Evolutionary conservation across 2,329 filamentous ascomycete species (phyloP), one percentile per base, ranked within the genome.

Genomic region (Alternaria sp.): DNA sequence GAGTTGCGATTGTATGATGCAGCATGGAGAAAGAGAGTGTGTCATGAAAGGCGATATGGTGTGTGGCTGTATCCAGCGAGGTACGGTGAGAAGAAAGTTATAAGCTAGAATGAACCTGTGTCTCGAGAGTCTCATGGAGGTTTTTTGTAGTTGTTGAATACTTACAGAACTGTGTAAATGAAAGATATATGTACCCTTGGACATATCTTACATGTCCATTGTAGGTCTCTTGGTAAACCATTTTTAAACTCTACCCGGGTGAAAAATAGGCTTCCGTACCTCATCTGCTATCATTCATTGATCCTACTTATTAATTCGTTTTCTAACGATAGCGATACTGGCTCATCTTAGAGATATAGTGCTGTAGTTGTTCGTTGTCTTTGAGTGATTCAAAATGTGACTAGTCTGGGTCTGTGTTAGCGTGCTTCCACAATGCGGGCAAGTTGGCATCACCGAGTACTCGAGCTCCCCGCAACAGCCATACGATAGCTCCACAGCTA

Each of bases 361-460:
- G 40, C 40, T 43, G 40, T 16, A 20, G 12, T 32, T 32, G 38
- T n/a, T 20, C 38, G 16, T 53, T 27, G n/a, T 30, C 32, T 18
- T 38, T 9, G 8, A 40, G 25, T 12, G 25, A 18, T 10, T 28
- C 11, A 22, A 25, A 53, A 54, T 61, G 59, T 18, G 11, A n/a
- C 51, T 64, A 64, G 27, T 43, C 44, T 4, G 2, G 4, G 22
- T 53, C 8, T 6, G 36, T 11, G 20, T 32, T 71, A 71, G 69
- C 59, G 64, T 16, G 11, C 9, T 59, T 49, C 62, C 55, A 57
- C 65, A 63, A 62, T 50, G 32, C 46, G 46, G 63, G 63, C 67
- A 66, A 69, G 60, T 69, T 75, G 73, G 72, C 72, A 73, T 74
- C 70, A 72, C 65, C 66, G 67, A 70, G 65, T 49, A 57, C 57